Conservation (phyloP, 2,329 filamentous ascomycete species). For the Paecilomyces fulvus region DNA sequence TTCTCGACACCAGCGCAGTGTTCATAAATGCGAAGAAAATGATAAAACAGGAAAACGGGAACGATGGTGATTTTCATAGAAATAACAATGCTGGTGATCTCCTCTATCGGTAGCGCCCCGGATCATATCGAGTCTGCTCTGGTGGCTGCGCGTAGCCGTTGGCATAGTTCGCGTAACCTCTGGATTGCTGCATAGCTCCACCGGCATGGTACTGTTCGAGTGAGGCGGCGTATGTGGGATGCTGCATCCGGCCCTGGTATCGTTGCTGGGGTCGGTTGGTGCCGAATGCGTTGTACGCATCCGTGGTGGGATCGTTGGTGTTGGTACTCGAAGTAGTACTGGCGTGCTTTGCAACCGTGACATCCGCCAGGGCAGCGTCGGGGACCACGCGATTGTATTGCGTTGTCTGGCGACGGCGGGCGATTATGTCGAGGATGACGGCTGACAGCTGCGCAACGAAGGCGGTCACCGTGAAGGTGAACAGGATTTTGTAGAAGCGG, state of each 20-base stretch:
- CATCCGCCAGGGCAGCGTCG: conserved; percentile 23
- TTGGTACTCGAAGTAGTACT: conserved; percentile 8
- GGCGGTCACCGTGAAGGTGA: conserved; percentile 46
- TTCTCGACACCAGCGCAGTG: neutral
- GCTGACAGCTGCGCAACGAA: conserved; percentile 39
- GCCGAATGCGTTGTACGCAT: conserved; percentile 9
- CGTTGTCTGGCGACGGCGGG: conserved; percentile 33
- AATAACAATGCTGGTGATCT: neutral
- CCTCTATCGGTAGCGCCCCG: conserved; percentile 5
- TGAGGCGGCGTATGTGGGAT: conserved; percentile 1
- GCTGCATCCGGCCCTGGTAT: conserved; percentile 2
- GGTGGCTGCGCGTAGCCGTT: conserved; percentile 14
- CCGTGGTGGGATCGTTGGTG: conserved; percentile 1
- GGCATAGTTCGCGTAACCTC: neutral
- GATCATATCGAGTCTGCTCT: conserved; percentile 29
- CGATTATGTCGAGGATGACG: conserved; percentile 43
- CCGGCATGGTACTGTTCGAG: conserved; percentile 16
- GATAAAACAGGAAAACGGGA: neutral
- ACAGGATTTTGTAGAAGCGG: conserved; percentile 52
- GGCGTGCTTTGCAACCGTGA: conserved; percentile 24
- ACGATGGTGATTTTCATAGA: neutral
- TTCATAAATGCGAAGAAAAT: neutral
- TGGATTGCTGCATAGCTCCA: conserved; percentile 7
- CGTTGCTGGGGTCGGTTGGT: conserved; percentile 4
- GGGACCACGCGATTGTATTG: conserved; percentile 41